A percentile compares a stretch with the other conserved stretches of the same genome.
Evolutionary conservation across 192 early-diverging fungal genomes (phyloP).

Genomic region (Kickxella alabastrina): DNA sequence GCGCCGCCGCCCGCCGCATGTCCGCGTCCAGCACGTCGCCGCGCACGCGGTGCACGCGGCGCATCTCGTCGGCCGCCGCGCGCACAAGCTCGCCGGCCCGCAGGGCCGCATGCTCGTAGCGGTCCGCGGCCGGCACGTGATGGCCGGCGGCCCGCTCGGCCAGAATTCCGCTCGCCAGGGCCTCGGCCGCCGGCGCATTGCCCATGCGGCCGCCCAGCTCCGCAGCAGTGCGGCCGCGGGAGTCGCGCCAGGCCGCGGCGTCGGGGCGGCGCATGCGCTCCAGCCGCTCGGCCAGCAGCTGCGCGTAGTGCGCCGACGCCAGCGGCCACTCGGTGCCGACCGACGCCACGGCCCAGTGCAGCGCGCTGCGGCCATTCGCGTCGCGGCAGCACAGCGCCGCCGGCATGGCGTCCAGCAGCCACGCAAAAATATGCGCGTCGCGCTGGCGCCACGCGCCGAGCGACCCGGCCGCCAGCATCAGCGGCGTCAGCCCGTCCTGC

Average conservation of each 20-base stretch:
- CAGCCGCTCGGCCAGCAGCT: constrained; percentile 8
- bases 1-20: constrained; percentile 33
- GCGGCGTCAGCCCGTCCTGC: constrained; percentile 30
- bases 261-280: constrained; percentile 5
- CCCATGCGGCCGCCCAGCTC: constrained; percentile 6
- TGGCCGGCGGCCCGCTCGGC: neutral
- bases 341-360: constrained; percentile 47
- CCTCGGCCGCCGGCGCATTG: neutral
- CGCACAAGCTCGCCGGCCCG: constrained; percentile 13
- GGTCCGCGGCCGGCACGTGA: too few species aligned
- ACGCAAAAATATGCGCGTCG: constrained; percentile 11
- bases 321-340: constrained; percentile 3
- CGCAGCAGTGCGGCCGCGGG: constrained; percentile 18
- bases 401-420: constrained; percentile 31
- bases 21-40: constrained; percentile 23
- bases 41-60: constrained; percentile 18
- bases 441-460: constrained; percentile 19
- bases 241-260: constrained; percentile 30
- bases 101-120: constrained; percentile 14
- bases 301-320: constrained; percentile 19
- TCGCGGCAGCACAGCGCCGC: constrained; percentile 22
- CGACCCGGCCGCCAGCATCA: constrained; percentile 30
- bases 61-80: constrained; percentile 17
- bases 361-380: constrained; percentile 29
- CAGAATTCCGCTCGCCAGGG: constrained; percentile 1